These are phyloP conservation scores for Kickxella alabastrina DNA, from an alignment of 192 early-diverging fungal genomes.

Conservation along the genomic window DNA sequence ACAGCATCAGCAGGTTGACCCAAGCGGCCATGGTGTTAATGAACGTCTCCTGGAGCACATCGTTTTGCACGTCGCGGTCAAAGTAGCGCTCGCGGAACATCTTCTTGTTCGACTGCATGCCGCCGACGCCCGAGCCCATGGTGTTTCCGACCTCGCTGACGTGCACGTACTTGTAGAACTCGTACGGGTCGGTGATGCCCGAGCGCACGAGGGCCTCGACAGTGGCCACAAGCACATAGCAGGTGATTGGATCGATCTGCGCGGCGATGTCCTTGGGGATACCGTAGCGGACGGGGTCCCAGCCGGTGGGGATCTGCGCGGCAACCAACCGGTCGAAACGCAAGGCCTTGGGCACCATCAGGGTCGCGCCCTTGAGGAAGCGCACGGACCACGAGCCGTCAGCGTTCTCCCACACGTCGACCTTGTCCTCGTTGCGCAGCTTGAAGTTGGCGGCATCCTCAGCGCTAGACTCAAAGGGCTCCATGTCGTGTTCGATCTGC, in stretches of 20 bases:
- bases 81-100: constrained; percentile 73
- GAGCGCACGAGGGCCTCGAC: constrained; percentile 81
- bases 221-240: constrained; percentile 79
- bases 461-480: constrained; percentile 75
- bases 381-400: constrained; percentile 68
- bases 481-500: constrained; percentile 75
- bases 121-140: constrained; percentile 83
- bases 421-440: constrained; percentile 75
- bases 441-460: constrained; percentile 85
- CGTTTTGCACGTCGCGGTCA: constrained; percentile 78
- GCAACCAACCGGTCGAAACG: constrained; percentile 78
- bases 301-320: constrained; percentile 88
- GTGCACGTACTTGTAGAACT: constrained; percentile 92
- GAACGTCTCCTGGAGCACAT: constrained; percentile 88
- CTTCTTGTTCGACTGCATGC: constrained; percentile 66
- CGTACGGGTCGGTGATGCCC: constrained; percentile 90
- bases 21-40: constrained; percentile 94
- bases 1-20: constrained; percentile 87
- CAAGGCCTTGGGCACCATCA: constrained; percentile 86
- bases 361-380: constrained; percentile 77
- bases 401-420: constrained; percentile 46
- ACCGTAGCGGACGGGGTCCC: constrained; percentile 83
- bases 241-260: constrained; percentile 83
- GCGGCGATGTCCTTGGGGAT: constrained; percentile 82
- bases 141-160: constrained; percentile 88